Base-by-base conservation (phyloP, 2,329 filamentous ascomycete genomes). In the Zymoseptoria ardabiliae region DNA sequence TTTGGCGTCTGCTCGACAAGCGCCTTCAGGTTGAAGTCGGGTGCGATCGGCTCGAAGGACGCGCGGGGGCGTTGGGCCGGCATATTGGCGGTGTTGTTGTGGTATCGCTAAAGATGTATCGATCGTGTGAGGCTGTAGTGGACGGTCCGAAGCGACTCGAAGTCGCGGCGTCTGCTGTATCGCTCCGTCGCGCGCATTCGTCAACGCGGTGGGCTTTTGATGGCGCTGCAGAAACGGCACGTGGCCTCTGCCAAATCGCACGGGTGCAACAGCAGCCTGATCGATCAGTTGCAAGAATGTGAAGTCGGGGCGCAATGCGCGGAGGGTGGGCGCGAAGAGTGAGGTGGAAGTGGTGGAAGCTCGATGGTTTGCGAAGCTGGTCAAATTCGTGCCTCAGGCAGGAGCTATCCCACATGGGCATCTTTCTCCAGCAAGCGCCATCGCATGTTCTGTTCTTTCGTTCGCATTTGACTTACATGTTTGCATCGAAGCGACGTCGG, bases 1-100 rank as follows among this genome's bases (percentile, higher is more conserved):
- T 96, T 96, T 2, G 86, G 81, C 0, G 88, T 89, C 8, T 82
- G 81, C 59, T 94, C 87, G 17, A 97, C 90, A 1, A 97, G 79
- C 0, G 78, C 76, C 48, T 84, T 78, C 17, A 97, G 79, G 71
- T 97, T 88, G 59, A 97, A 84, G 69, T 93, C 85, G 0, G 92
- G 92, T 0, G 91, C 84, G 53, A 97, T 89, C 1, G 93, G 92
- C 73, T 96, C 91, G 74, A 97, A 97, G 55, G 91, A 90, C 17
- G 91, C 91, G 70, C 91, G 87, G 0, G 90, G 90, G 68, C 92
- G 86, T 60, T 87, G 79, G 13, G 88, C 81, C 57, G 90, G 88
- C 91, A 96, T 96, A 8, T 8, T 61, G 28, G 59, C 21, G 45
- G 54, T 50, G 28, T 30, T 3, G 7, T 45, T 7, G 35, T n/a